Evolutionary conservation across 768 basidiomycete species (phyloP).

Genomic region (Lactarius akahatsu): DNA sequence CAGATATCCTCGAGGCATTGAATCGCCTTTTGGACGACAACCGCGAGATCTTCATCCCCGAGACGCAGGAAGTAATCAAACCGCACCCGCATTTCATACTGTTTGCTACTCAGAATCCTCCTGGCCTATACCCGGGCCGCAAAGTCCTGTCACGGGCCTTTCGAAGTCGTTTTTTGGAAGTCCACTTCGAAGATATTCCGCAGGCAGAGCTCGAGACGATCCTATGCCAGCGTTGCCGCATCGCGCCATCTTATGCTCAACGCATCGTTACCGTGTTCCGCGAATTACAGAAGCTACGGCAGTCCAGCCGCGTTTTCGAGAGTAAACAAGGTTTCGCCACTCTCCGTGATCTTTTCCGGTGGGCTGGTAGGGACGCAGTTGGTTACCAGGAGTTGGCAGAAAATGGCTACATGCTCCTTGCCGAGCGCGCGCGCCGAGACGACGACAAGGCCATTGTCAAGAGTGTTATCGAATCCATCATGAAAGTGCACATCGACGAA

Average conservation of each 20-base stretch:
- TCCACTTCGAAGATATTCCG: slow-evolving; percentile 96
- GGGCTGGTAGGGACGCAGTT: slow-evolving; percentile 89
- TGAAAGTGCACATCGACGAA: slow-evolving; percentile 86
- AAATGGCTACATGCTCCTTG: slow-evolving; percentile 96
- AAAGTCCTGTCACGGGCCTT: slow-evolving; percentile 95
- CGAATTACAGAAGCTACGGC: slow-evolving; percentile 89
- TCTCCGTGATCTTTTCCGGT: slow-evolving; percentile 93
- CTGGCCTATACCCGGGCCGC: slow-evolving; percentile 91
- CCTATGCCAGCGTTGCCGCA: slow-evolving; percentile 86
- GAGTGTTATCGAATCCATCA: slow-evolving; percentile 84
- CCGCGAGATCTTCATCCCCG: slow-evolving; percentile 90
- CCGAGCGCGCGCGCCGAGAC: slow-evolving; percentile 78
- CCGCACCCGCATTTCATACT: slow-evolving; percentile 97
- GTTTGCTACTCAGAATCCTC: slow-evolving; percentile 98
- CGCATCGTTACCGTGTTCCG: slow-evolving; percentile 89
- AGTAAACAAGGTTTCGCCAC: slow-evolving; percentile 97
- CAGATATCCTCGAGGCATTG: slow-evolving; percentile 95
- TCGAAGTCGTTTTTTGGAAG: slow-evolving; percentile 95
- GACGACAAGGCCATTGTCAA: slow-evolving; percentile 91
- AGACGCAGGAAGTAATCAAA: slow-evolving; percentile 90
- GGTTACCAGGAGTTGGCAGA: slow-evolving; percentile 92
- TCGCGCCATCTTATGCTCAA: slow-evolving; percentile 91
- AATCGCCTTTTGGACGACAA: slow-evolving; percentile 98
- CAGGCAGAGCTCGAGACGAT: slow-evolving; percentile 92
- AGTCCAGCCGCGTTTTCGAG: slow-evolving; percentile 91